Evolutionary conservation across 176 grass and related monocot genomes (phyloP), one percentile per base, ranked within the genome.

Genomic region (Carex parvula): DNA sequence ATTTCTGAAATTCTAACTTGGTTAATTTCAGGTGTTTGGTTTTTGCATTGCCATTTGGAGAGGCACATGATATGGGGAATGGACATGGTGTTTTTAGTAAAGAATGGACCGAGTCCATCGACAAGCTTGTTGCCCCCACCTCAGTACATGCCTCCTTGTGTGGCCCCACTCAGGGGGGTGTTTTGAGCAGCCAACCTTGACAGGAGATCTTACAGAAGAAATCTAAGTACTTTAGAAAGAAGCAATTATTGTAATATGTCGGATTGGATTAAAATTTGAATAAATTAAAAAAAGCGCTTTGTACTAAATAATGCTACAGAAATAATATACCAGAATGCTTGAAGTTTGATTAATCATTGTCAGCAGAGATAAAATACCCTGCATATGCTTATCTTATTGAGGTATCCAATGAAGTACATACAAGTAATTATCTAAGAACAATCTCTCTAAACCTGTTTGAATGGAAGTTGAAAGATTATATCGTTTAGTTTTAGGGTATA

Each of bases 21-120:
- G 18, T 80, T 56, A 58, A 57, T 56, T 29, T 60, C 54, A 80
- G 78, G 92, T 94, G 74, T 46, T 8, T 97, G 94, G 94, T 88
- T 97, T 86, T 84, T 90, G 17, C 91, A 93, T 54, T 97, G 94
- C 88, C 94, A 97, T 84, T 81, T 97, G 39, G 94, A 97, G 81
- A 64, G 77, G 37, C 94, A 93, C 72, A 83, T 91, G 17, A 84
- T 86, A n/a, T 84, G 91, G 70, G 94, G 91, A 12, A 83, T 97
- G 24, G 87, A 86, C 20, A 91, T 84, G 55, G 91, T 87, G 18
- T 93, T 97, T 5, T 65, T 91, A 3, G 89, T 97, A 84, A 90
- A 88, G 32, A 87, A 89, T 32, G 94, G 91, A 11, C 84, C 88
- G 21, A 83, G 70, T 50, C 64, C 87, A 3, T 84, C 17, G 15